Base-by-base conservation (phyloP, 495 filamentous ascomycete genomes). In the Trichoderma virens region DNA sequence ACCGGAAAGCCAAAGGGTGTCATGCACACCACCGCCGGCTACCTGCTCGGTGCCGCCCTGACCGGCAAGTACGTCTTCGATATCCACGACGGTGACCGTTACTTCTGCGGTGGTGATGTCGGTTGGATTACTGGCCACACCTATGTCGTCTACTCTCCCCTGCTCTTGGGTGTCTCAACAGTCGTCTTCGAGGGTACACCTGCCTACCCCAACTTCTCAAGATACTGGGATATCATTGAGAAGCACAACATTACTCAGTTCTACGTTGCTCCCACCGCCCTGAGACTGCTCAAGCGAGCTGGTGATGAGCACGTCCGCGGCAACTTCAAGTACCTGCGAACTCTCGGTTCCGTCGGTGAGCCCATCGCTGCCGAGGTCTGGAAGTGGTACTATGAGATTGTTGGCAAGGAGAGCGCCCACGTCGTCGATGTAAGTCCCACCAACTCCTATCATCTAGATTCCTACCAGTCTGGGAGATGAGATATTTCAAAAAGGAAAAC, bases 71-170 rank as follows among this genome's bases (percentile, higher is more conserved):
- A 99, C 71, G 93, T 97, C 62, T 99, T 99, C 72, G 95, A 99
- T 73, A 94, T 99, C 67, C 94, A 99, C 69, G 88, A 92, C 59
- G 86, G 86, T 61, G 94, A 99, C 76, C 84, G 83, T 63, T 97
- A 92, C 81, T 98, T 97, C 85, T 98, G 94, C 70, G 94, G 91
- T 74, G 95, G 95, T 74, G 94, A 99, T 72, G 92, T 99, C 61
- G 94, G 94, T 69, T 99, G 94, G 94, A 98, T 99, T 72, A 98
- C 95, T 56, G 94, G 94, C n/a, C 94, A 99, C 78, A 97, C 94
- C 59, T 99, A 99, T 71, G 94, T 97, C 60, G 93, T 99, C 32
- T 99, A 99, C 71, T 91, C 94, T 13, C 94, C 94, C 63, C 83
- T 99, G 51, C 81, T 99, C 5, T 83, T 98, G 45, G 94, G 94